A percentile compares a stretch with the other conserved stretches of the same genome.
phyloP scores from a whole-genome alignment of 176 grass and related monocot genomes.

The Guadua angustifolia region DNA sequence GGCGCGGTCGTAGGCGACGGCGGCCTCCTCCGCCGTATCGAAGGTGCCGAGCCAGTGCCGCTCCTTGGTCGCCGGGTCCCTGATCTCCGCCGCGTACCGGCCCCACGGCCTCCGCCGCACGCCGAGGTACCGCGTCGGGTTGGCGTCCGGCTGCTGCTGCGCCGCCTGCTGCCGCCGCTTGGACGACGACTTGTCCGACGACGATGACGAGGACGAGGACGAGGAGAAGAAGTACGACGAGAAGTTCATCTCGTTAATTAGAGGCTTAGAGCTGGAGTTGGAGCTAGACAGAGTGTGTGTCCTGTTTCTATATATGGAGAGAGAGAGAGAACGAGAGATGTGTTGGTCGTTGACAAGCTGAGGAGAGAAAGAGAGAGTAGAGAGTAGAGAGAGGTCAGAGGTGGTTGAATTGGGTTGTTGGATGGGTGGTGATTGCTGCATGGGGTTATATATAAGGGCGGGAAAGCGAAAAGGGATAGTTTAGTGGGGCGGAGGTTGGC shows the following conservation, averaged over 20 bases:
- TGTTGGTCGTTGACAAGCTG: constrained; percentile 42
- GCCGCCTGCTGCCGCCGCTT: constrained; percentile 63
- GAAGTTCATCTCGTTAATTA: constrained; percentile 62
- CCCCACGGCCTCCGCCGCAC: constrained; percentile 91
- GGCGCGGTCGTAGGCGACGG: constrained; percentile 92
- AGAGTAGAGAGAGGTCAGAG: constrained; percentile 24
- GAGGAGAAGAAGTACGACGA: constrained; percentile 78
- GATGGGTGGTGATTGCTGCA: constrained; percentile 49
- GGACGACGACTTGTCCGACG: constrained; percentile 57
- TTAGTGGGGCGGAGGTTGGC: constrained; percentile 59
- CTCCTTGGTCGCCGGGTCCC: constrained; percentile 93
- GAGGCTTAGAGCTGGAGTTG: neutral
- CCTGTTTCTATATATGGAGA: neutral
- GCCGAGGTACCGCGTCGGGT: constrained; percentile 72
- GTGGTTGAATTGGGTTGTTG: constrained; percentile 51
- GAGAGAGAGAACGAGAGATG: neutral
- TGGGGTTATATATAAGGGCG: constrained; percentile 64
- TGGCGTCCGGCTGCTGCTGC: constrained; percentile 39
- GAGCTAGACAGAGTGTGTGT: neutral
- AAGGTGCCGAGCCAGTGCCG: constrained; percentile 97
- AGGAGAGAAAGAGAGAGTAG: neutral
- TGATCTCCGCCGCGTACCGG: constrained; percentile 96
- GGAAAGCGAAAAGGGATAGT: constrained; percentile 47
- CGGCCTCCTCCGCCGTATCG: constrained; percentile 96
- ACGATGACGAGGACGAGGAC: constrained; percentile 16